Evolutionary conservation across 2,329 filamentous ascomycete species (phyloP), one percentile per base, ranked within the genome.

Genomic region (Chalaropsis ovoidea): DNA sequence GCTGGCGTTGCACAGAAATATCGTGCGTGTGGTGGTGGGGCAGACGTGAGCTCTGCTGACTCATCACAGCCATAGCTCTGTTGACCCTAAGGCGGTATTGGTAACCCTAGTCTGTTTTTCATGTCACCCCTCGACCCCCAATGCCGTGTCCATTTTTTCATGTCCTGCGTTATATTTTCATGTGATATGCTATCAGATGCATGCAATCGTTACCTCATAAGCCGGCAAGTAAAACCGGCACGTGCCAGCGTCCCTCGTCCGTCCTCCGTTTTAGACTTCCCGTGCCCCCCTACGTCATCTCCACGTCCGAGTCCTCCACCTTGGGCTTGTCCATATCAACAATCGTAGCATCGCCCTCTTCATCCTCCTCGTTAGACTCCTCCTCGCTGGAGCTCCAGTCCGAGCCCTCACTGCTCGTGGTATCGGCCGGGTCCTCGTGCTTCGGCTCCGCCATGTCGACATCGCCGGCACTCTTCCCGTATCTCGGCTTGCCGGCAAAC

Each of bases 391-490:
- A 64, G 63, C 63, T 62, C 67, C 56, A 67, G 45, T 58, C 65
- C 54, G 63, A 67, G 19, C 65, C 67, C 62, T 62, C 58, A 52
- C 63, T 67, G 47, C 61, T 68, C n/a, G 60, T 66, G 11, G 47
- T 67, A 49, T 63, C 67, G 5, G 61, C 63, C 7, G 61, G 65
- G 17, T 64, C 67, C 49, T 65, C 61, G 5, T 17, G 42, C 39
- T 58, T 64, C 1, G n/a, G 47, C 24, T 62, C 43, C 15, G 41
- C 47, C 19, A 43, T 60, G 49, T 69, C 64, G n/a, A 39, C 63
- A 24, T 60, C 35, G 11, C 63, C 62, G 19, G 62, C 52, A 17
- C n/a, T 61, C 52, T 65, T 54, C 7, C 47, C 67, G 13, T 41
- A 43, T 27, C 64, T 61, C 7, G 42, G 41, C 13, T 35, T 41